Evolutionary conservation across 495 filamentous ascomycete species (phyloP), one percentile per base, ranked within the genome.

Genomic region (Podospora conica): DNA sequence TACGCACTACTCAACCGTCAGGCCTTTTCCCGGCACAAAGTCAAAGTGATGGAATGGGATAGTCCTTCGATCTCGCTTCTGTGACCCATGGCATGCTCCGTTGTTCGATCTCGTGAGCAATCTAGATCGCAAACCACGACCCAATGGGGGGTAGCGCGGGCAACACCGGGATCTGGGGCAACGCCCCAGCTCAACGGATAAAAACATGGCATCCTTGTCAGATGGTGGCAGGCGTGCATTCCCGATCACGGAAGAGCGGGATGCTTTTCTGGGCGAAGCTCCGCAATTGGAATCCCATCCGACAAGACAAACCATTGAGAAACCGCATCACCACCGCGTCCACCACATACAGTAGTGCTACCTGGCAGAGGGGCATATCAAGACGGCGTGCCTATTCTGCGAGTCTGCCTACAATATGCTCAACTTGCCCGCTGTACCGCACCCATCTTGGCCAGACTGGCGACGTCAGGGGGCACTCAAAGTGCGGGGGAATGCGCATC

Each of bases 41-140:
- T 48, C 11, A 48, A 3, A n/a, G 40, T n/a, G 18, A 48, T 48
- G 40, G 12, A 12, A 20, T 48, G 28, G 3, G 24, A 27, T 54
- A 22, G 48, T 21, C 21, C 23, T 55, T 54, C 48, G 48, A 27
- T 28, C 53, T 23, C 53, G 33, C 65, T 24, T 56, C 48, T 9
- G 11, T 53, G 15, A n/a, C 24, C 29, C 55, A 23, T 18, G 60
- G 9, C 27, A 18, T 24, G 20, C 20, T 3, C 31, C 22, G 55
- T 60, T 63, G 22, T 68, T 48, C 40, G 60, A 63, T 67, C 69
- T 66, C 69, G 61, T 71, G 69, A 66, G 69, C 40, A 56, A 48
- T 53, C 57, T 58, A 53, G 58, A 58, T 60, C 65, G 59, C 65
- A 54, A 61, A 55, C 63, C 60, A 48, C 20, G 55, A 31, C 64